These are phyloP conservation scores for Candida sp. DNA, from an alignment of 1,139 yeast genomes.

Conservation along the genomic window DNA sequence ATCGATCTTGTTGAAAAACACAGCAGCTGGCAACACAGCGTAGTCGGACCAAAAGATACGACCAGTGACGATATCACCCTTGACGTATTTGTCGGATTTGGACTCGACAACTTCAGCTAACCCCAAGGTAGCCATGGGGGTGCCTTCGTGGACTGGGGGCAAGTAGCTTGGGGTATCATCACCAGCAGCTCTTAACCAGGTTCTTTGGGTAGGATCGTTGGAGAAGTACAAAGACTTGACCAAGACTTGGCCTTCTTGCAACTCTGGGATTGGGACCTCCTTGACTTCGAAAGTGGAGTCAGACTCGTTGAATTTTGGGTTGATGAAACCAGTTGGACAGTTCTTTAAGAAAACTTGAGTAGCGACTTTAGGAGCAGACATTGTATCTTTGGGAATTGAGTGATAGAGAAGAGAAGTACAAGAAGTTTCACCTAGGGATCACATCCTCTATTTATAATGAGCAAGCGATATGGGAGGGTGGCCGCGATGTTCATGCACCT, in stretches of 20 bases:
- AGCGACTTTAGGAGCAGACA: constrained; percentile 14
- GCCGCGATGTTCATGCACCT: neutral
- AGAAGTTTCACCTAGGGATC: neutral
- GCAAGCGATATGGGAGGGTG: neutral
- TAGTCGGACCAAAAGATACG: constrained; percentile 35
- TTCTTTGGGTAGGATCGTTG: constrained; percentile 71
- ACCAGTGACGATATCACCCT: constrained; percentile 48
- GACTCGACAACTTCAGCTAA: constrained; percentile 54
- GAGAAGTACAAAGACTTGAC: constrained; percentile 55
- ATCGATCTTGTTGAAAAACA: constrained; percentile 28
- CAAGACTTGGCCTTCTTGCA: constrained; percentile 49
- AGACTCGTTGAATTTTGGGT: constrained; percentile 18
- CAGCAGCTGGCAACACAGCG: constrained; percentile 21
- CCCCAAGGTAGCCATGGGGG: constrained; percentile 54
- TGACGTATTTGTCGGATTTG: constrained; percentile 34
- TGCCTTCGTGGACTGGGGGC: constrained; percentile 50
- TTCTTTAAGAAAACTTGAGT: constrained; percentile 19
- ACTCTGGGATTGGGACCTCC: constrained; percentile 15
- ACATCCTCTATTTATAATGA: neutral
- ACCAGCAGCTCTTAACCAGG: constrained; percentile 55
- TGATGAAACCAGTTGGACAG: constrained; percentile 19
- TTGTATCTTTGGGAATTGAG: neutral
- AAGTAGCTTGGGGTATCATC: constrained; percentile 48
- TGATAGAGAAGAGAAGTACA: neutral
- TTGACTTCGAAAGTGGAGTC: constrained; percentile 26